These are phyloP conservation scores for Aspergillus viridinutans DNA, from an alignment of 2,329 filamentous ascomycete species.

Conservation along the genomic window DNA sequence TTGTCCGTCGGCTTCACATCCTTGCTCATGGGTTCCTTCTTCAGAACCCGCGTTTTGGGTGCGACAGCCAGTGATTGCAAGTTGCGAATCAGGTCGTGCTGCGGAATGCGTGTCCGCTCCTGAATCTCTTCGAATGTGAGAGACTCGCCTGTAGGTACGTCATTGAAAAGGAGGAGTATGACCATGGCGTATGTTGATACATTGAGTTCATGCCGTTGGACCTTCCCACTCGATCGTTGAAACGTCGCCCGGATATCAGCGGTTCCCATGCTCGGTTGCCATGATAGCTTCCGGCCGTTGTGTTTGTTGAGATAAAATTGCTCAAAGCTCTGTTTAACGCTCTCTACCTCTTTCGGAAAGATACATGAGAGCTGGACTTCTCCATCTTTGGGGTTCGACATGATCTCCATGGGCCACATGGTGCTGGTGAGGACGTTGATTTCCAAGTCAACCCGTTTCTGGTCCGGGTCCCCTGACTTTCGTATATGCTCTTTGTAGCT, in stretches of 20 bases:
- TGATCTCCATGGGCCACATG: slow-evolving; percentile 89
- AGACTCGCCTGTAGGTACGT: slow-evolving; percentile 51
- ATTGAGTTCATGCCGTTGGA: slow-evolving; percentile 79
- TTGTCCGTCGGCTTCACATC: slow-evolving; percentile 69
- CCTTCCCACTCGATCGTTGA: slow-evolving; percentile 66
- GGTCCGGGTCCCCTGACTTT: slow-evolving; percentile 53
- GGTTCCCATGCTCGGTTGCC: slow-evolving; percentile 71
- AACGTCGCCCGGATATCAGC: slow-evolving; percentile 82
- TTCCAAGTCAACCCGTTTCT: slow-evolving; percentile 68
- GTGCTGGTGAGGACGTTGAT: slow-evolving; percentile 88
- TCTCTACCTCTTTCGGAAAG: slow-evolving; percentile 70
- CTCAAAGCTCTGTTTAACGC: slow-evolving; percentile 78
- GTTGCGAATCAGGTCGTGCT: slow-evolving; percentile 68
- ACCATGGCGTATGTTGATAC: slow-evolving; percentile 92
- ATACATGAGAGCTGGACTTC: slow-evolving; percentile 52
- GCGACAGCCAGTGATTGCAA: slow-evolving; percentile 78
- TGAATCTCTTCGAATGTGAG: slow-evolving; percentile 74
- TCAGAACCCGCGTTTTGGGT: slow-evolving; percentile 74
- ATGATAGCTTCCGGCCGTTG: slow-evolving; percentile 82
- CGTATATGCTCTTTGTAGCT: slow-evolving; percentile 69
- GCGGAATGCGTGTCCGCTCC: slow-evolving; percentile 72
- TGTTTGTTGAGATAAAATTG: slow-evolving; percentile 84
- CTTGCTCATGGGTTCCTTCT: slow-evolving; percentile 76
- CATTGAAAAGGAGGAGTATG: slow-evolving; percentile 84
- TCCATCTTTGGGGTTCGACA: slow-evolving; percentile 58